Evolutionary conservation across 495 filamentous ascomycete species (phyloP), one percentile per base, ranked within the genome.

Genomic region (Clohesyomyces aquaticus): DNA sequence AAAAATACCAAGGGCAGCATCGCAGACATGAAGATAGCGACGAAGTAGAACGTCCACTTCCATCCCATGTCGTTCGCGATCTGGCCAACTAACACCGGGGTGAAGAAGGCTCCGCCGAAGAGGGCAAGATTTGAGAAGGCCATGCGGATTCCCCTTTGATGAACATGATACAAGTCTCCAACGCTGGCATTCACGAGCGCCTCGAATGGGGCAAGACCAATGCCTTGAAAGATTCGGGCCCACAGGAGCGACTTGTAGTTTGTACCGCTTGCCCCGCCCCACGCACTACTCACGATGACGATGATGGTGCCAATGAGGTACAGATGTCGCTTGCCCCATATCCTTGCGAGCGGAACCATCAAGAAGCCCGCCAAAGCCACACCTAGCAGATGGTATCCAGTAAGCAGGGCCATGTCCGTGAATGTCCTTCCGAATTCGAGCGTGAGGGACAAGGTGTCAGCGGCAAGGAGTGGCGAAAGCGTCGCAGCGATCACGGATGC

Each of bases 71-170:
- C 79, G 46, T 82, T 76, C 21, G 91, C 93, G 61, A 96, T 92
- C 71, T 89, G 92, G 29, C 93, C 93, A 11, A 92, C 91, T 10
- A 93, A 75, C 26, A 96, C 90, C 0, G 91, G 93, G 0, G 93
- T 96, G 72, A 96, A 88, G 70, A 97, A 96, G 3, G 93, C 91
- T 4, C 91, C 91, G 0, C 93, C 93, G 72, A 95, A 97, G 10
- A 96, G 80, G 2, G 92, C 86, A 51, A 97, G 83, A 73, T 96
- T 97, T 11, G 88, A 87, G 28, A 95, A 78, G 10, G 93, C 93
- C 92, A 97, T 97, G 48, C 92, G 83, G 71, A 87, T 90, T 23
- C 92, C 93, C 29, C 91, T 81, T 80, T 93, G 79, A 85, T 91
- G 60, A 45, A 66, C 63, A 47, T 18, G 25, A 23, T 35, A 60